Evolutionary conservation across 108 stramenopile genomes (phyloP).

Genomic region (Mediolabrus comicus): DNA sequence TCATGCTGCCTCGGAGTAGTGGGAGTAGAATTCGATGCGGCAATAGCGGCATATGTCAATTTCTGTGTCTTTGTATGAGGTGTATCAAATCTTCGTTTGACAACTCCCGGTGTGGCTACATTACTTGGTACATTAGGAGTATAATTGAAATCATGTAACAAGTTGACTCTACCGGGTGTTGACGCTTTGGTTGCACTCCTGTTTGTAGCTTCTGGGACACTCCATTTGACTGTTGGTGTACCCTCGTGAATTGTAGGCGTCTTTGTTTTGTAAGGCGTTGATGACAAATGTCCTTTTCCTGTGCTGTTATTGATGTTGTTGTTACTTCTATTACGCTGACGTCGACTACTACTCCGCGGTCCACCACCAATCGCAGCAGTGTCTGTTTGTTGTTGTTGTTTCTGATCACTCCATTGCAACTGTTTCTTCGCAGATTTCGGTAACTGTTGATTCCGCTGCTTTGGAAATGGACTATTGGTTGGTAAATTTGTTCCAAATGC

Average conservation of each 20-base stretch:
- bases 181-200: not conserved
- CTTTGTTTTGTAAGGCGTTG: not conserved
- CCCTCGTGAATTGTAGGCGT: not conserved
- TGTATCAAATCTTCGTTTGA: not conserved
- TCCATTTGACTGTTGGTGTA: not conserved
- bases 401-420: not conserved
- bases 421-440: conserved; percentile 1
- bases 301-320: not conserved
- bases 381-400: not conserved
- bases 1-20: too few species aligned
- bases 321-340: not conserved
- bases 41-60: not conserved
- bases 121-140: not conserved
- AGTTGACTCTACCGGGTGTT: not conserved
- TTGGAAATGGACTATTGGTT: conserved; percentile 5
- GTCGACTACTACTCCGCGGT: conserved; percentile 1
- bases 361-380: not conserved
- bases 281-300: not conserved
- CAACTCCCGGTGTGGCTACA: not conserved
- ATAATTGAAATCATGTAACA: conserved; percentile 1
- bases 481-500: not conserved
- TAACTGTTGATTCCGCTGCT: not conserved
- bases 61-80: not conserved
- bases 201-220: not conserved
- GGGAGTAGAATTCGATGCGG: not conserved